phyloP scores from a whole-genome alignment of 2,329 filamentous ascomycete genomes.

The Lecanicillium sp. region DNA sequence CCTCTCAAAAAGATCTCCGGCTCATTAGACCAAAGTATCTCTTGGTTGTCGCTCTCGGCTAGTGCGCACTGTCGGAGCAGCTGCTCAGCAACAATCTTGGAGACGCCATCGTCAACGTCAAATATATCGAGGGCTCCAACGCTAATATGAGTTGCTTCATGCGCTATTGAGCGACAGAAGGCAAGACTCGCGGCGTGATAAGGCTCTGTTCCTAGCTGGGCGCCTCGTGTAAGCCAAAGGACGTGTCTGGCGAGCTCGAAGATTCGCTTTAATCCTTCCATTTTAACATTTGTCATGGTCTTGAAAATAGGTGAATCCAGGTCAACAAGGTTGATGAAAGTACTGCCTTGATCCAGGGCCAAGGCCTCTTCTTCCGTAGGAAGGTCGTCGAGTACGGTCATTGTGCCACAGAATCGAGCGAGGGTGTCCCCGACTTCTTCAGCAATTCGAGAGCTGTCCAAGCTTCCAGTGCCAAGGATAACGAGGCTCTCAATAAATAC shows the following conservation, averaged over 20 bases:
- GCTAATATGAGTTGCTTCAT: background rate
- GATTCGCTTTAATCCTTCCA: background rate
- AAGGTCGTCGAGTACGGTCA: too few relatives aligned
- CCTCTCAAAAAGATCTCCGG: background rate
- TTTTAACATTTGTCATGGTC: background rate
- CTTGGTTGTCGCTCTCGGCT: background rate
- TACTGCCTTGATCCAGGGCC: too few relatives aligned
- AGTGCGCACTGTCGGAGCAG: too few relatives aligned
- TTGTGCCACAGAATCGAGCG: too few relatives aligned
- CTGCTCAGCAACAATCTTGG: too few relatives aligned
- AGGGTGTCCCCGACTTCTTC: too few relatives aligned
- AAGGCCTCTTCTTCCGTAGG: too few relatives aligned
- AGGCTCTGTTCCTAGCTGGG: background rate
- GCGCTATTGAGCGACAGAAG: background rate
- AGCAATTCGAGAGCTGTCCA: too few relatives aligned
- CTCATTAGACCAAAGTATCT: background rate
- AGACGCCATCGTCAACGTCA: background rate
- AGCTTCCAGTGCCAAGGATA: too few relatives aligned
- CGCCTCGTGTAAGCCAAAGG: constrained; percentile 1
- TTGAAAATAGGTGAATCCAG: background rate
- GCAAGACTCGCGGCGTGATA: background rate
- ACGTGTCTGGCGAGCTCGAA: background rate
- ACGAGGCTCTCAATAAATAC: too few relatives aligned
- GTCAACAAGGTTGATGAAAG: too few relatives aligned
- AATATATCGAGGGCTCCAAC: too few relatives aligned